A percentile compares a stretch with the other conserved stretches of the same genome.
Conservation (phyloP, 2,329 filamentous ascomycete species). For the Penicillium brasilianum region DNA sequence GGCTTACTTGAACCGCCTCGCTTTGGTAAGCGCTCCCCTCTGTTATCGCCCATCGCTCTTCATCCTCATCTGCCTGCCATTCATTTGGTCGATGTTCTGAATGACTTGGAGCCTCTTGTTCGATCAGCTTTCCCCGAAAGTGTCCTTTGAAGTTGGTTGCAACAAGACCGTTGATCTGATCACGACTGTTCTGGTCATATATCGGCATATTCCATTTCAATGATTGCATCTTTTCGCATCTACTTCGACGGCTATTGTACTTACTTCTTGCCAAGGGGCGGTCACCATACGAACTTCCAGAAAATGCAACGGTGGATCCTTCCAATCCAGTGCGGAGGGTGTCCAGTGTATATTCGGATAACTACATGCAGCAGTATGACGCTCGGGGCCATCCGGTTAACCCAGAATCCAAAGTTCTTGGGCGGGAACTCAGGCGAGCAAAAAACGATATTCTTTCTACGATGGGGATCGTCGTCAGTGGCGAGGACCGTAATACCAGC, state of each 20-base stretch:
- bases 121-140: neutral
- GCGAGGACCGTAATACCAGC: slow-evolving; percentile 44
- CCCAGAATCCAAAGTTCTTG: slow-evolving; percentile 45
- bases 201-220: neutral
- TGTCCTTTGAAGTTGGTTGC: neutral
- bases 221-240: neutral
- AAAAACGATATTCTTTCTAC: slow-evolving; percentile 58
- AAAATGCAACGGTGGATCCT: slow-evolving; percentile 32
- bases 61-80: neutral
- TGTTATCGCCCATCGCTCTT: neutral
- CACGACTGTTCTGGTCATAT: neutral
- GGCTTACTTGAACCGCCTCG: slow-evolving; percentile 52
- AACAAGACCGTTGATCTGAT: neutral
- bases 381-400: slow-evolving; percentile 54
- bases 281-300: slow-evolving; percentile 53
- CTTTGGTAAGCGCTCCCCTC: slow-evolving; percentile 47
- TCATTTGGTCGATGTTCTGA: neutral
- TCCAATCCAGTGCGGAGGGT: slow-evolving; percentile 29
- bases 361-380: slow-evolving; percentile 56
- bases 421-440: slow-evolving; percentile 50
- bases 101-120: neutral
- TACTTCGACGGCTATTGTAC: neutral
- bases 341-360: slow-evolving; percentile 42
- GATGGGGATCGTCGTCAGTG: slow-evolving; percentile 54
- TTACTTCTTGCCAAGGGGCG: slow-evolving; percentile 45